Evolutionary conservation across 2,329 filamentous ascomycete genomes (phyloP).

Genomic region (Claviceps sp.): DNA sequence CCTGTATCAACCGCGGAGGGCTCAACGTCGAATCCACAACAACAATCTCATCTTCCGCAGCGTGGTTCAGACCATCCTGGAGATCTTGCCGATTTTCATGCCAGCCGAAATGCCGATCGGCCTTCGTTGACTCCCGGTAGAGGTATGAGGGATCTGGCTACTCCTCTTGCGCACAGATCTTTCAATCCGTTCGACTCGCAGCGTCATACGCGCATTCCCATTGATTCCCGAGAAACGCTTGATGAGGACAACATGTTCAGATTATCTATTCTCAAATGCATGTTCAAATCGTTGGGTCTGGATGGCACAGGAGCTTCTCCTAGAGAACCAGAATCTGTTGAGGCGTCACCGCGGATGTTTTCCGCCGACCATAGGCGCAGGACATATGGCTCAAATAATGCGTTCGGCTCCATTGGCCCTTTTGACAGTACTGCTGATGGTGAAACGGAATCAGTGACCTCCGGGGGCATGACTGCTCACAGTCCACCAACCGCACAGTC

Average conservation of each 20-base stretch:
- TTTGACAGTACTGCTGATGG: slow-evolving; percentile 64
- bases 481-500: slow-evolving; percentile 51
- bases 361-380: slow-evolving; percentile 65
- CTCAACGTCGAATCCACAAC: slow-evolving; percentile 16
- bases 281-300: slow-evolving; percentile 86
- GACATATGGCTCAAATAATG: slow-evolving; percentile 59
- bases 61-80: slow-evolving; percentile 49
- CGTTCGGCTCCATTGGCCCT: slow-evolving; percentile 81
- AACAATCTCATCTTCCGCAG: slow-evolving; percentile 27
- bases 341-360: slow-evolving; percentile 71
- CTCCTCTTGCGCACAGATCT: slow-evolving; percentile 34
- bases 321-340: slow-evolving; percentile 59
- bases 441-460: slow-evolving; percentile 76
- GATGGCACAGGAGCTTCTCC: slow-evolving; percentile 52
- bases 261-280: slow-evolving; percentile 82
- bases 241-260: slow-evolving; percentile 85
- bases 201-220: slow-evolving; percentile 32
- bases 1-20: slow-evolving; percentile 29
- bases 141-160: slow-evolving; percentile 20
- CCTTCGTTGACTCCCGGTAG: slow-evolving; percentile 12
- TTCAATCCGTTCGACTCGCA: slow-evolving; percentile 45
- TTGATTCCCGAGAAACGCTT: slow-evolving; percentile 64
- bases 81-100: slow-evolving; percentile 67
- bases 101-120: slow-evolving; percentile 46
- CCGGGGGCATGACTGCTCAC: slow-evolving; percentile 47